These are phyloP conservation scores for Planoprotostelium fungivorum DNA, from an alignment of 78 protist species.

Conservation along the genomic window DNA sequence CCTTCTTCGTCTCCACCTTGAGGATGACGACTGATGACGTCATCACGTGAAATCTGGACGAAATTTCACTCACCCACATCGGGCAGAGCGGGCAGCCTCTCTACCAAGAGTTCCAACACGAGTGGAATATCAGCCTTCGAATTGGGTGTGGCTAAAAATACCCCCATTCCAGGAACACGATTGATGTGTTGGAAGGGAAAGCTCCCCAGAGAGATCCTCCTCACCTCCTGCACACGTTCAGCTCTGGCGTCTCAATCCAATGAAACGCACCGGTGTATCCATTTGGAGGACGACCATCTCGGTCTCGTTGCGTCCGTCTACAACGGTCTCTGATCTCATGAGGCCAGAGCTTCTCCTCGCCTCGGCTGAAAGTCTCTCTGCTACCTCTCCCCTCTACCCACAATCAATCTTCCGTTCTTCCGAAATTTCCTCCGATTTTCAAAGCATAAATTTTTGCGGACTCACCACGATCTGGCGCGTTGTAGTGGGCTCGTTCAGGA, in stretches of 20 bases:
- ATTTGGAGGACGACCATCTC: not conserved
- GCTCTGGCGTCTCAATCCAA: too few species aligned
- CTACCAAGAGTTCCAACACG: not conserved
- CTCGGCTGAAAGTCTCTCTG: not conserved
- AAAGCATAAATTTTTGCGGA: not conserved
- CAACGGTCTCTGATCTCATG: too few species aligned
- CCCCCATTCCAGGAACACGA: slow-evolving; percentile 1
- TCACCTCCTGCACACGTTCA: too few species aligned
- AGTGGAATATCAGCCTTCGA: not conserved
- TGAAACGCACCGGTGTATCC: too few species aligned
- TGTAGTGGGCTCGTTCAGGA: not conserved
- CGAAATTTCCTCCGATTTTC: slow-evolving; percentile 1
- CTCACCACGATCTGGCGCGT: not conserved
- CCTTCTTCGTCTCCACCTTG: not conserved
- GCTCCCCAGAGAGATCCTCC: not conserved
- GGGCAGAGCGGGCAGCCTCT: not conserved
- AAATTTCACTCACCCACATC: not conserved
- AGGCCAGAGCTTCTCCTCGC: too few species aligned
- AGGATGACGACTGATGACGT: not conserved
- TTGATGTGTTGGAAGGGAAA: not conserved
- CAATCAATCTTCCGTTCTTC: too few species aligned
- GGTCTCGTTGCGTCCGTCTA: not conserved
- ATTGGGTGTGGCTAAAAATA: not conserved
- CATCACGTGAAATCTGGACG: not conserved
- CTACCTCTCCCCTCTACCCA: not conserved